Percentiles rank a stretch among this genome's conserved stretches.
Conservation (phyloP, 768 basidiomycete genomes). For the Termitomyces sp. region DNA sequence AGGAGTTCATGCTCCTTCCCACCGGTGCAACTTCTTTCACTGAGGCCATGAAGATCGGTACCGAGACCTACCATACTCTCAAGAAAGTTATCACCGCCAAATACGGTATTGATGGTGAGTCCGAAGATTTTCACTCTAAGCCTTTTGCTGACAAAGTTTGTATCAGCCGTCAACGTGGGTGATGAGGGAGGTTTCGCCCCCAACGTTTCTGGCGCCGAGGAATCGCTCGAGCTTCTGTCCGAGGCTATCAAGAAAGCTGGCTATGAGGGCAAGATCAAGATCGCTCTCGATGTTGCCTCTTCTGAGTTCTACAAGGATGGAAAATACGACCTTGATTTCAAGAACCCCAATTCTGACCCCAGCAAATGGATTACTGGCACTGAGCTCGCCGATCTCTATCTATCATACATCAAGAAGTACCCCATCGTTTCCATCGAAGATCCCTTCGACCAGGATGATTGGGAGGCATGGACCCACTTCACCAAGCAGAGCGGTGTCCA, state of each 20-base stretch:
- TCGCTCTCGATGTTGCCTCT: constrained; percentile 96
- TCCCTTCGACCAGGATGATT: constrained; percentile 99
- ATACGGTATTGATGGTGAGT: constrained; percentile 94
- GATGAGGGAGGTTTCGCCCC: constrained; percentile 99
- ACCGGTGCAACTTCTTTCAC: constrained; percentile 89
- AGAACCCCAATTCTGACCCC: constrained; percentile 98
- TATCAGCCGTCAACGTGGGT: constrained; percentile 92
- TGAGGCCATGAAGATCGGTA: constrained; percentile 98
- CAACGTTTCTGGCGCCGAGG: constrained; percentile 95
- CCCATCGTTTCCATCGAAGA: constrained; percentile 96
- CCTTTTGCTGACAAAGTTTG: constrained; percentile 4
- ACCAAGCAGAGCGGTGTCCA: constrained; percentile 76
- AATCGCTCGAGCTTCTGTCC: constrained; percentile 90
- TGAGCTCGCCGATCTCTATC: constrained; percentile 91
- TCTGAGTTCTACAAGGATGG: constrained; percentile 99
- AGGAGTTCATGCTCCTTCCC: constrained; percentile 99
- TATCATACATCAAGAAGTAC: constrained; percentile 84
- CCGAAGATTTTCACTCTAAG: constrained; percentile 8
- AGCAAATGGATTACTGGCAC: constrained; percentile 93
- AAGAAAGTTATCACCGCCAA: constrained; percentile 99
- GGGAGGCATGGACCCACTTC: constrained; percentile 96
- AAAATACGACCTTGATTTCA: constrained; percentile 98
- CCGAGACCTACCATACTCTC: constrained; percentile 95
- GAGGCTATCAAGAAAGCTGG: constrained; percentile 98
- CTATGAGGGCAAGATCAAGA: constrained; percentile 98